Conservation (phyloP, 2,329 filamentous ascomycete genomes). For the Lasiodiplodia gonubiensis region DNA sequence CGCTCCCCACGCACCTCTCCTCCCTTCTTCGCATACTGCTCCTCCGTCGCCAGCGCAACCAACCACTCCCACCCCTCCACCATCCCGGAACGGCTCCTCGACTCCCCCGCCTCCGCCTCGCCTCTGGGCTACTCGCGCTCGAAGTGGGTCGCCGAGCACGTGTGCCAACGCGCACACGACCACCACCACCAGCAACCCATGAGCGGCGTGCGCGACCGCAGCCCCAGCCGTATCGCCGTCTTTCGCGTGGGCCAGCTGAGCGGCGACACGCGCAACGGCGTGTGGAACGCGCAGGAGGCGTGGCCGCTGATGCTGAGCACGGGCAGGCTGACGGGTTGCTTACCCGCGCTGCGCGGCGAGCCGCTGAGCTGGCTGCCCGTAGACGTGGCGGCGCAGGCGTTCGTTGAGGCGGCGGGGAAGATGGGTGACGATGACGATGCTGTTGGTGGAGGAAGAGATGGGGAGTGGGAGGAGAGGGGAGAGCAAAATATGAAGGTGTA, state of each 20-base stretch:
- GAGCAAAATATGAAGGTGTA: slow-evolving; percentile 43
- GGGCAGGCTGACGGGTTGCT: slow-evolving; percentile 36
- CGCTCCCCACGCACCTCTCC: slow-evolving; percentile 39
- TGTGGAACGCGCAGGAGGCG: slow-evolving; percentile 43
- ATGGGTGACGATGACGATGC: slow-evolving; percentile 21
- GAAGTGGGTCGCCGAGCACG: slow-evolving; percentile 61
- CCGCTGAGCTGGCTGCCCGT: slow-evolving; percentile 44
- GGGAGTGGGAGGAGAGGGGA: background rate
- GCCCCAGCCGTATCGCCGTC: slow-evolving; percentile 40
- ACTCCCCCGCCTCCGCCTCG: slow-evolving; percentile 52
- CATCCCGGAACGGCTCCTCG: slow-evolving; percentile 49
- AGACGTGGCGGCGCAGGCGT: slow-evolving; percentile 49
- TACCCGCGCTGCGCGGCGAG: slow-evolving; percentile 40
- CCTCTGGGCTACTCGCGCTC: slow-evolving; percentile 62
- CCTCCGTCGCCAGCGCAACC: slow-evolving; percentile 56
- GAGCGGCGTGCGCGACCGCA: slow-evolving; percentile 40
- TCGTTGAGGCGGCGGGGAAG: slow-evolving; percentile 43
- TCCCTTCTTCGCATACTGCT: slow-evolving; percentile 57
- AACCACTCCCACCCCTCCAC: slow-evolving; percentile 34
- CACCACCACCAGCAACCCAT: background rate
- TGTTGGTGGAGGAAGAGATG: background rate
- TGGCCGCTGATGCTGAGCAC: slow-evolving; percentile 47
- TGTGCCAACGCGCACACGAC: slow-evolving; percentile 52
- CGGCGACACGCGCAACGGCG: slow-evolving; percentile 39
- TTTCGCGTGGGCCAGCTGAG: slow-evolving; percentile 51